Evolutionary conservation across 352 stramenopile genomes (phyloP).

Genomic region (Thraustotheca clavata): DNA sequence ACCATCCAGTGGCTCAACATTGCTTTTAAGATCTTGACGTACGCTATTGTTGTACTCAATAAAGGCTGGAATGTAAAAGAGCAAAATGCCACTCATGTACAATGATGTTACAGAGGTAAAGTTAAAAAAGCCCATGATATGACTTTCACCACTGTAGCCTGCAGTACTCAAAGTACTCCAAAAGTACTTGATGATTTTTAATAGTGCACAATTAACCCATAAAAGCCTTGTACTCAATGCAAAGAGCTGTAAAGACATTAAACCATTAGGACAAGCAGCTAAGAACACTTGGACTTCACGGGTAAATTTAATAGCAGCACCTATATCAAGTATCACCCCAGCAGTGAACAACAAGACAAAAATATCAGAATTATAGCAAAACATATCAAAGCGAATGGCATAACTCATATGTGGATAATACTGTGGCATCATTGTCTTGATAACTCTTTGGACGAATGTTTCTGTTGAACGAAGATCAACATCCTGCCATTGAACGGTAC

Average conservation of each 20-base stretch:
- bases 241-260: conserved; percentile 3
- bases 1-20: background rate
- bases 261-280: background rate
- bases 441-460: background rate
- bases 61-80: conserved; percentile 12
- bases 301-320: background rate
- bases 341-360: conserved; percentile 8
- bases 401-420: conserved; percentile 11
- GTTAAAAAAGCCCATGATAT: conserved; percentile 11
- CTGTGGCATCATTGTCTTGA: background rate
- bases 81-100: conserved; percentile 8
- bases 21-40: conserved; percentile 5
- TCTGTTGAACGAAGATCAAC: background rate
- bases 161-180: background rate
- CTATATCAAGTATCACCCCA: conserved; percentile 8
- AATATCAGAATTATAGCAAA: conserved; percentile 21
- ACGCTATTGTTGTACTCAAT: conserved; percentile 20
- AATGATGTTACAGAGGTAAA: conserved; percentile 11
- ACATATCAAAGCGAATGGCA: conserved; percentile 15
- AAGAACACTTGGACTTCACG: conserved; percentile 12
- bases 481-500: conserved; percentile 11
- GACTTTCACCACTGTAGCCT: conserved; percentile 1
- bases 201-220: conserved; percentile 8
- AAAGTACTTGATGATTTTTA: background rate
- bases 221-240: conserved; percentile 16